Evolutionary conservation across 352 stramenopile genomes (phyloP), one percentile per base, ranked within the genome.

Genomic region (Aphanomyces invadans): DNA sequence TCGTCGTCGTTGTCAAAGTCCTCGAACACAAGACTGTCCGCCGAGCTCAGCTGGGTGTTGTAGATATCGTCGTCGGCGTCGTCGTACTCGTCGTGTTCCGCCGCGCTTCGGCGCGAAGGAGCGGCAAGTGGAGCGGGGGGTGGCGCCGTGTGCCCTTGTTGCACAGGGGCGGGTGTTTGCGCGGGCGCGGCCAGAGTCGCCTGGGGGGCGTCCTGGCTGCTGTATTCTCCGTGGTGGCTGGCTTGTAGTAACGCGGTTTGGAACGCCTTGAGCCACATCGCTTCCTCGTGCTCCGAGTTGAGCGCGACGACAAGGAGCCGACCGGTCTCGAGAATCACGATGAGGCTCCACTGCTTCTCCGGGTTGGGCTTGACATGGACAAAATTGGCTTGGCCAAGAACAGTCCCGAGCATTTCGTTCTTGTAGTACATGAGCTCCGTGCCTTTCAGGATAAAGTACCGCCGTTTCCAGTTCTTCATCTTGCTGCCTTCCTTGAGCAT

Each of bases 401-500:
- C 59, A 11, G 25, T 21, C 10, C 19, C 36, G 31, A 33, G 10
- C 26, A 17, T 17, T 17, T 65, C 76, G 60, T 83, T 74, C 62
- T 86, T 78, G 28, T 78, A 89, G 72, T 86, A 86, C 28, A 76
- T 74, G 25, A 89, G 57, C 28, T 74, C 70, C 17, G 71, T 74
- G 31, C 71, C 77, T 36, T 87, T 72, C 2, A 79, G 72, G 45
- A 91, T 74, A 56, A 91, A 88, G 69, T 87, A 91, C 23, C 82
- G 79, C 1, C 82, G 79, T 57, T 90, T 91, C 61, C 87, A 87
- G 36, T 73, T 88, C 48, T 86, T 87, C 25, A 85, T 71, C 45
- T 76, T 69, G 10, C 84, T 74, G 33, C 84, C 84, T 77, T 93
- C 79, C 68, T 93, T 93, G 31, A 75, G 77, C 59, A 93, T 65